Evolutionary conservation across 352 stramenopile species (phyloP).

Genomic region (Phytophthora litchii): DNA sequence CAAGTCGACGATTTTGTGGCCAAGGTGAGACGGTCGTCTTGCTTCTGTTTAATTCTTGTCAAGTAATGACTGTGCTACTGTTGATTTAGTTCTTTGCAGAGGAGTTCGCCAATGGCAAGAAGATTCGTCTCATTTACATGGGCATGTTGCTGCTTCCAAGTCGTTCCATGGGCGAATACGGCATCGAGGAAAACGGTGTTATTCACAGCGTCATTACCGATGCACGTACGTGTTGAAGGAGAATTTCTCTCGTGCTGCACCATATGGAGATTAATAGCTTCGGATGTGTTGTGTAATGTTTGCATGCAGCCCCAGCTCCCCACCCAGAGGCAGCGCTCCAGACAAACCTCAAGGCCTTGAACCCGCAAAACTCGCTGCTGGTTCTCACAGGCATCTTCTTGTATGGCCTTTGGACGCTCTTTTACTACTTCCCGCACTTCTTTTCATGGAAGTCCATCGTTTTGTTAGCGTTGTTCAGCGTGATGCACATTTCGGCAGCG

Average conservation of each 20-base stretch:
- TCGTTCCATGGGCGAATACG: slow-evolving; percentile 76
- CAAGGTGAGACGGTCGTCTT: slow-evolving; percentile 28
- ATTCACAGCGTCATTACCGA: slow-evolving; percentile 81
- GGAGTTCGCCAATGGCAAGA: slow-evolving; percentile 56
- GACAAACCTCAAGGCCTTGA: slow-evolving; percentile 59
- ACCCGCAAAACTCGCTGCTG: slow-evolving; percentile 65
- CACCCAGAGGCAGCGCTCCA: slow-evolving; percentile 50
- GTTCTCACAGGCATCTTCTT: slow-evolving; percentile 66
- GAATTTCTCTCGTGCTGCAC: slow-evolving; percentile 13
- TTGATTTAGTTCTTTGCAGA: slow-evolving; percentile 66
- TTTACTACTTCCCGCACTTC: slow-evolving; percentile 81
- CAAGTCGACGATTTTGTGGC: slow-evolving; percentile 65
- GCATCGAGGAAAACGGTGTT: slow-evolving; percentile 75
- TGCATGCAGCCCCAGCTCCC: slow-evolving; percentile 39
- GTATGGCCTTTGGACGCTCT: slow-evolving; percentile 79
- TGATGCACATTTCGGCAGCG: slow-evolving; percentile 60
- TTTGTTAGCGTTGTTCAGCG: slow-evolving; percentile 69
- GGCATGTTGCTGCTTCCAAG: slow-evolving; percentile 71
- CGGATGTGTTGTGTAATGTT: slow-evolving; percentile 14
- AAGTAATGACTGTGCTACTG: background rate
- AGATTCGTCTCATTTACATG: slow-evolving; percentile 83
- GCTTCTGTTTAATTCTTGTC: background rate
- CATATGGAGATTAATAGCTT: slow-evolving; percentile 23
- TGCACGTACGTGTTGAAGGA: slow-evolving; percentile 49
- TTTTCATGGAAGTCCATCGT: slow-evolving; percentile 79